These are phyloP conservation scores for Karstenula rhodostoma DNA, from an alignment of 2,329 filamentous ascomycete species.

Conservation along the genomic window DNA sequence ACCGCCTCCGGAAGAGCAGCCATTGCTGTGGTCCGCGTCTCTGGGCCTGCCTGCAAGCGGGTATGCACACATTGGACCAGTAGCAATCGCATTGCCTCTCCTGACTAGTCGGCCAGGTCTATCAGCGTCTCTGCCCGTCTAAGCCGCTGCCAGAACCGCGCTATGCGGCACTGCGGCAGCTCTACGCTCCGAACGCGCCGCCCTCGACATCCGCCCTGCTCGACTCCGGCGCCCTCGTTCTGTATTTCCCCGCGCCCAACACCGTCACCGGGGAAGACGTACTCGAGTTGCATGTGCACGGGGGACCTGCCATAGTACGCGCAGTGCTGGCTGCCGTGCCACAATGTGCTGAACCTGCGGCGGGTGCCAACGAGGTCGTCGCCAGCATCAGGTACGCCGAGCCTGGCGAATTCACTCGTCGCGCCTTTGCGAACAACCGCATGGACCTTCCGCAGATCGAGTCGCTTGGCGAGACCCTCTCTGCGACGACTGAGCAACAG, in stretches of 20 bases:
- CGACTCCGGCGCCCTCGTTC: slow-evolving; percentile 80
- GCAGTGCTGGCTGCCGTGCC: slow-evolving; percentile 83
- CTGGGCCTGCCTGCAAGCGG: slow-evolving; percentile 76
- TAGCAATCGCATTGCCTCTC: background rate
- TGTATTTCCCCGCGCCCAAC: slow-evolving; percentile 81
- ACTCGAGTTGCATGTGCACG: slow-evolving; percentile 93
- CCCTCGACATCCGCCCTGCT: slow-evolving; percentile 60
- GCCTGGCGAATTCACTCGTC: slow-evolving; percentile 91
- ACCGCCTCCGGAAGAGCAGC: slow-evolving; percentile 85
- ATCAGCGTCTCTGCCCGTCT: slow-evolving; percentile 67
- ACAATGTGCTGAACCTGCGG: slow-evolving; percentile 47
- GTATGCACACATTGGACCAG: slow-evolving; percentile 52
- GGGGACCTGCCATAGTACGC: slow-evolving; percentile 86
- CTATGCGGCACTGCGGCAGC: slow-evolving; percentile 74
- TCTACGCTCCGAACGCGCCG: slow-evolving; percentile 66
- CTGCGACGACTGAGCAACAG: slow-evolving; percentile 87
- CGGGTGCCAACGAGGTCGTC: slow-evolving; percentile 13
- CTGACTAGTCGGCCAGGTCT: slow-evolving; percentile 61
- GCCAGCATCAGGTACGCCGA: slow-evolving; percentile 81
- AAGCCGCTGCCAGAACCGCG: slow-evolving; percentile 65
- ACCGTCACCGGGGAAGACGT: slow-evolving; percentile 94
- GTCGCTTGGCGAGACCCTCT: slow-evolving; percentile 67
- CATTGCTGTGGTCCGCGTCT: slow-evolving; percentile 89
- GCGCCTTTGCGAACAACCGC: slow-evolving; percentile 86
- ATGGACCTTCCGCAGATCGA: slow-evolving; percentile 86